Evolutionary conservation across 495 filamentous ascomycete genomes (phyloP).

Genomic region (Chaetomium fimeti): DNA sequence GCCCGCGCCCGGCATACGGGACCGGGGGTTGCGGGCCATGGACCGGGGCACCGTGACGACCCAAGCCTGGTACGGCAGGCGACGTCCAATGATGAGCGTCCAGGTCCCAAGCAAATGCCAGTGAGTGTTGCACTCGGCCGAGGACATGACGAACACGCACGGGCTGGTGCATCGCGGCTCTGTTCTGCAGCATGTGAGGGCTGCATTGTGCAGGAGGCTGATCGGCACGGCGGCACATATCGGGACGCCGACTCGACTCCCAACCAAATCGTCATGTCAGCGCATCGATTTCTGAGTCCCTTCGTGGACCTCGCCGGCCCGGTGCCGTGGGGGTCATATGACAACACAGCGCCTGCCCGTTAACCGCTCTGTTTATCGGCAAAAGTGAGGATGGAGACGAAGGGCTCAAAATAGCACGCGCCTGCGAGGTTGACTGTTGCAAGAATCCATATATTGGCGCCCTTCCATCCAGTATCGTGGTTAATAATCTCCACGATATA

Average conservation of each 20-base stretch:
- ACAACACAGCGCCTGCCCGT: too few relatives aligned
- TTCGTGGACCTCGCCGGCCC: background rate
- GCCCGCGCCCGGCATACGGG: background rate
- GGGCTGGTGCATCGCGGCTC: slow-evolving; percentile 11
- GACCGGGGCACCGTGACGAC: background rate
- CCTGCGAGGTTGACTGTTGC: background rate
- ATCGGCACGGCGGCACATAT: background rate
- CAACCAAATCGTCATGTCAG: background rate
- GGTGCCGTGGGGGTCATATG: background rate
- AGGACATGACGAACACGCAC: background rate
- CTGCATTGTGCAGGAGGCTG: slow-evolving; percentile 6
- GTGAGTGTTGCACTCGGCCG: slow-evolving; percentile 6
- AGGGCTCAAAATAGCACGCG: slow-evolving; percentile 1
- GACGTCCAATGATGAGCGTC: background rate
- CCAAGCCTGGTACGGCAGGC: background rate
- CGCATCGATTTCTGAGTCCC: too few relatives aligned
- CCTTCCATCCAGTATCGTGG: background rate
- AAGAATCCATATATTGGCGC: background rate
- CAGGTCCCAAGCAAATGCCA: background rate
- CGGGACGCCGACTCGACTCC: background rate
- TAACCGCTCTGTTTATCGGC: too few relatives aligned
- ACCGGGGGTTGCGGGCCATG: background rate
- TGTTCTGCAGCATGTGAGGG: slow-evolving; percentile 5
- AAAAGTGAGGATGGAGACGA: too few relatives aligned
- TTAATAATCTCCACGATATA: background rate